These are phyloP conservation scores for Penicillium crustosum DNA, from an alignment of 2,329 filamentous ascomycete species.

Conservation along the genomic window DNA sequence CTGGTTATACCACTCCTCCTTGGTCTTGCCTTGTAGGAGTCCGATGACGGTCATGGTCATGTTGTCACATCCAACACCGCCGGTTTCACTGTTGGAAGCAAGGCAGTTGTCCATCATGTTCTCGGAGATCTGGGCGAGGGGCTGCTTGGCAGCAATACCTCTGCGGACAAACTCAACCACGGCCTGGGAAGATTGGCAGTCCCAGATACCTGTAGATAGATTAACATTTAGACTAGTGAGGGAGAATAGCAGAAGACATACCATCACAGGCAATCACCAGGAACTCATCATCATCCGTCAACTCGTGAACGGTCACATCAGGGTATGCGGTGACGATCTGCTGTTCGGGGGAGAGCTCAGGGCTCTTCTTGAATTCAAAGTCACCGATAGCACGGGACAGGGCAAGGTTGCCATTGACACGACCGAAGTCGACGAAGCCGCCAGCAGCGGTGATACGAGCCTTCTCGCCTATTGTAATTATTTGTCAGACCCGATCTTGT, in stretches of 20 bases:
- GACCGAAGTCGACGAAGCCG: slow-evolving; percentile 96
- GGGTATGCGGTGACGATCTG: slow-evolving; percentile 98
- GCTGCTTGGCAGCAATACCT: slow-evolving; percentile 94
- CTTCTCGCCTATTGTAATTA: slow-evolving; percentile 71
- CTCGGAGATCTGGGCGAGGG: slow-evolving; percentile 91
- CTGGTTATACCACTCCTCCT: slow-evolving; percentile 98
- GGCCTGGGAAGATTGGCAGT: slow-evolving; percentile 97
- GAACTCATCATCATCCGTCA: slow-evolving; percentile 93
- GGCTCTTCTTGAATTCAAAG: slow-evolving; percentile 99
- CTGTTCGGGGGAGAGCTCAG: slow-evolving; percentile 93
- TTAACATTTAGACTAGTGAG: slow-evolving; percentile 4
- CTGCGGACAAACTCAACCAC: slow-evolving; percentile 95
- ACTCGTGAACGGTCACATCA: slow-evolving; percentile 87
- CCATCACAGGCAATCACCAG: slow-evolving; percentile 89
- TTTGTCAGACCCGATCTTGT: slow-evolving; percentile 11
- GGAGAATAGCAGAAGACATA: slow-evolving; percentile 48
- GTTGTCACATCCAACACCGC: slow-evolving; percentile 97
- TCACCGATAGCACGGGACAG: slow-evolving; percentile 96
- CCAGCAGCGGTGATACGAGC: slow-evolving; percentile 92
- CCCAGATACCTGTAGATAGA: slow-evolving; percentile 82
- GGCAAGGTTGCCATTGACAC: slow-evolving; percentile 96
- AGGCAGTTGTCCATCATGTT: slow-evolving; percentile 99
- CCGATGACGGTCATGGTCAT: slow-evolving; percentile 97
- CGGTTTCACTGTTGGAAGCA: slow-evolving; percentile 95
- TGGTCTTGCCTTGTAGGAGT: slow-evolving; percentile 84